Conservation (phyloP, 2,329 filamentous ascomycete genomes). For the Xylaria sp. region DNA sequence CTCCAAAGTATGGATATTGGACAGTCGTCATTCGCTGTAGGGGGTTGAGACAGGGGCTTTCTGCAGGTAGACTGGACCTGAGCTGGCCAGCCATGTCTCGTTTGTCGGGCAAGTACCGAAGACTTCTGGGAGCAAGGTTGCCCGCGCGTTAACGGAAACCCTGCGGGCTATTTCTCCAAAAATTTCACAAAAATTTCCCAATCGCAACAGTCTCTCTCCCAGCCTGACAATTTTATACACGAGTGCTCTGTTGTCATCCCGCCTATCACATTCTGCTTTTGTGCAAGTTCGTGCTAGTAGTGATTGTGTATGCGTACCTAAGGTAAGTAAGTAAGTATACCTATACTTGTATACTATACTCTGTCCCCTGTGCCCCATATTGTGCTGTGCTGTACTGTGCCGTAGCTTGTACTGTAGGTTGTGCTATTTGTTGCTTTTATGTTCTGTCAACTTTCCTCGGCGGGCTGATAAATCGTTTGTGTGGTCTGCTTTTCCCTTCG, state of each 20-base stretch:
- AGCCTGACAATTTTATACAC: constrained; percentile 48
- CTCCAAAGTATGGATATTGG: constrained; percentile 43
- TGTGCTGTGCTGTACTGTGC: constrained; percentile 33
- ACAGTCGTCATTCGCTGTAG: constrained; percentile 40
- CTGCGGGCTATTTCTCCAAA: constrained; percentile 42
- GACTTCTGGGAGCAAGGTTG: constrained; percentile 33
- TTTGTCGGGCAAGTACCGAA: constrained; percentile 32
- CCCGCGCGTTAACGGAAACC: constrained; percentile 35
- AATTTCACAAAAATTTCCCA: constrained; percentile 47
- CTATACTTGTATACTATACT: constrained; percentile 18
- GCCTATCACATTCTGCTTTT: constrained; percentile 48
- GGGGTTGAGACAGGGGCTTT: constrained; percentile 27
- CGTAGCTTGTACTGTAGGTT: constrained; percentile 6
- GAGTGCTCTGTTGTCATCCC: constrained; percentile 35
- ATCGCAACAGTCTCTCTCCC: constrained; percentile 37
- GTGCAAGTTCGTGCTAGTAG: constrained; percentile 40
- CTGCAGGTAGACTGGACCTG: constrained; percentile 31
- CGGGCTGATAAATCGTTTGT: constrained; percentile 45
- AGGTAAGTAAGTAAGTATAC: too few species aligned
- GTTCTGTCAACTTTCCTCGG: constrained; percentile 35
- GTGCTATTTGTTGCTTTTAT: constrained; percentile 32
- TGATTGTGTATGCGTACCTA: background rate
- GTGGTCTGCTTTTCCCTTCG: constrained; percentile 24
- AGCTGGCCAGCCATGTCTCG: background rate
- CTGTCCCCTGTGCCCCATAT: constrained; percentile 18